A percentile compares a stretch with the other conserved stretches of the same genome.
These are phyloP conservation scores for Salix suchowensis DNA, from an alignment of 345 rosid species.

Conservation along the genomic window DNA sequence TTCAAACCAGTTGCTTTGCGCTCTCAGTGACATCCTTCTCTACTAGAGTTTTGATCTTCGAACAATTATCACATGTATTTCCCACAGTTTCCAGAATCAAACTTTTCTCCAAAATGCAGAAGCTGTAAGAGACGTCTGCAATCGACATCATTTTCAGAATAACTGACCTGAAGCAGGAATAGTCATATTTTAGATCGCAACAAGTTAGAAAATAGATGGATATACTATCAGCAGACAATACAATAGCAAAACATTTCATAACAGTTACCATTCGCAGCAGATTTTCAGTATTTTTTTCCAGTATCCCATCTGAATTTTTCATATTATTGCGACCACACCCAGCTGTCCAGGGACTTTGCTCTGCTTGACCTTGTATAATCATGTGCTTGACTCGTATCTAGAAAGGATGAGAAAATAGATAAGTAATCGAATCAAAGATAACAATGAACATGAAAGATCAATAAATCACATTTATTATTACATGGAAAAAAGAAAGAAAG, in stretches of 20 bases:
- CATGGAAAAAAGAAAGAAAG: background rate
- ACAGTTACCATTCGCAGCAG: slow-evolving; percentile 75
- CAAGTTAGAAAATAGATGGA: background rate
- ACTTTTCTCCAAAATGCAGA: slow-evolving; percentile 90
- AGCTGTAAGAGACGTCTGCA: slow-evolving; percentile 90
- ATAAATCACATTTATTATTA: background rate
- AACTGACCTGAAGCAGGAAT: slow-evolving; percentile 68
- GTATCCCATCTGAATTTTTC: slow-evolving; percentile 62
- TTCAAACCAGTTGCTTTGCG: slow-evolving; percentile 79
- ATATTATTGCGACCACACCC: slow-evolving; percentile 54
- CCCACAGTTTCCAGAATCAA: slow-evolving; percentile 62
- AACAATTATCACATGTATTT: slow-evolving; percentile 89
- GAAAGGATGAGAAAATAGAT: slow-evolving; percentile 18
- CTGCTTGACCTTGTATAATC: slow-evolving; percentile 81
- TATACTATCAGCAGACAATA: slow-evolving; percentile 4
- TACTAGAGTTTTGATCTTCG: slow-evolving; percentile 48
- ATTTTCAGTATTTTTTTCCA: slow-evolving; percentile 88
- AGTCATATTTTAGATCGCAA: slow-evolving; percentile 11
- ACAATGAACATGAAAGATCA: background rate
- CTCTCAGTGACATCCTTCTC: slow-evolving; percentile 84
- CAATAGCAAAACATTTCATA: slow-evolving; percentile 4
- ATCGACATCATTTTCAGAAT: slow-evolving; percentile 91
- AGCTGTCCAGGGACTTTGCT: slow-evolving; percentile 63
- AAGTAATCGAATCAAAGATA: slow-evolving; percentile 4
- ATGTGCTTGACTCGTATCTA: slow-evolving; percentile 94